These are phyloP conservation scores for Colletotrichum sansevieriae DNA, from an alignment of 2,329 filamentous ascomycete species.

Conservation along the genomic window DNA sequence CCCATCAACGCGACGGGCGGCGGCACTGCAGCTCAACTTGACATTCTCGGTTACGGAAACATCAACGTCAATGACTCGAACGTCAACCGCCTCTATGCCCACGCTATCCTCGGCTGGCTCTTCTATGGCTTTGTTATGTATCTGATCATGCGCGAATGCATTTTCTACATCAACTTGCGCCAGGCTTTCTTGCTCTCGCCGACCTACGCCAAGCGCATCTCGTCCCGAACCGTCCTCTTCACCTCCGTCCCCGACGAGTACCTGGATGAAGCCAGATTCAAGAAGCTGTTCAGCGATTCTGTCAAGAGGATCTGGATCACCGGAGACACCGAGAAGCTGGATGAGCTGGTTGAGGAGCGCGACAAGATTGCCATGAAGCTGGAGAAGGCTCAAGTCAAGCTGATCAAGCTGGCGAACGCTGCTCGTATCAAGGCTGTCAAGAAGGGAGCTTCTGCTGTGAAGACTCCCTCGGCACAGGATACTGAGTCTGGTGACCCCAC, in stretches of 20 bases:
- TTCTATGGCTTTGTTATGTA: conserved; percentile 92
- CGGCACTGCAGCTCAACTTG: conserved; percentile 73
- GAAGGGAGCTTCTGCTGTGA: conserved; percentile 63
- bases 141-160: conserved; percentile 86
- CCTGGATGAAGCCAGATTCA: conserved; percentile 80
- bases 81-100: conserved; percentile 81
- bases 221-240: conserved; percentile 90
- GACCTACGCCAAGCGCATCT: conserved; percentile 85
- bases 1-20: conserved; percentile 90
- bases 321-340: conserved; percentile 80
- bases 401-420: conserved; percentile 84
- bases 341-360: conserved; percentile 84
- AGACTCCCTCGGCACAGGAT: conserved; percentile 62
- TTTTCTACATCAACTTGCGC: conserved; percentile 92
- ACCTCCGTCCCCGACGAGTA: conserved; percentile 85
- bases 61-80: conserved; percentile 65
- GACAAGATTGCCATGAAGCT: conserved; percentile 84
- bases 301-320: conserved; percentile 89
- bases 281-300: conserved; percentile 83
- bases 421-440: conserved; percentile 77
- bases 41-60: conserved; percentile 85
- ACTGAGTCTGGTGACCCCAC: conserved; percentile 75
- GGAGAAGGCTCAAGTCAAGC: conserved; percentile 87
- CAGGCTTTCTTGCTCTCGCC: conserved; percentile 93
- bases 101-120: conserved; percentile 83